Evolutionary conservation across 257 asterid genomes (phyloP).

Genomic region (Avicennia marina): DNA sequence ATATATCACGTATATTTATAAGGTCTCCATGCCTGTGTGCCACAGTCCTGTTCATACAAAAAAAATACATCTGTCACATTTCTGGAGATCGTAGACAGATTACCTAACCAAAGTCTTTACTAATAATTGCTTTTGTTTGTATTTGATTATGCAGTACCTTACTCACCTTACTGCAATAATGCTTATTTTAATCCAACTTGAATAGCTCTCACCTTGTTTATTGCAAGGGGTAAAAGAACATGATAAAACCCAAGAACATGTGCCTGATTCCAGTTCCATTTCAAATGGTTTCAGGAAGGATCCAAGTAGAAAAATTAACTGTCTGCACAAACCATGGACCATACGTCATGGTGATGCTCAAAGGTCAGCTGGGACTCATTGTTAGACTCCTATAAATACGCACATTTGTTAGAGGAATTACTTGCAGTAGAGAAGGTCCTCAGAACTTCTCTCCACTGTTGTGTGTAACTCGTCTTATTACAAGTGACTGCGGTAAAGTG

Average conservation of each 20-base stretch:
- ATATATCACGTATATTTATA: too few relatives aligned
- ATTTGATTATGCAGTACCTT: background rate
- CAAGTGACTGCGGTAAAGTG: too few relatives aligned
- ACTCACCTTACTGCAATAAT: background rate
- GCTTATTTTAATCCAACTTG: background rate
- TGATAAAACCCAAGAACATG: background rate
- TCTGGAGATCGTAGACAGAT: background rate
- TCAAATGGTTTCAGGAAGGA: background rate
- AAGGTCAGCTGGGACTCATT: background rate
- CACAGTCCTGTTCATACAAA: too few relatives aligned
- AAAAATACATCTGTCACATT: background rate
- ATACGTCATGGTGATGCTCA: conserved; percentile 1
- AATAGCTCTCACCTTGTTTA: background rate
- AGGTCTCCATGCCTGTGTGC: too few relatives aligned
- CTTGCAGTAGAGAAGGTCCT: background rate
- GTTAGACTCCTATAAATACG: background rate
- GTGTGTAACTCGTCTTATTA: too few relatives aligned
- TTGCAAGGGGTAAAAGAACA: too few relatives aligned
- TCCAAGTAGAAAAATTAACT: background rate
- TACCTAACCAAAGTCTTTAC: background rate
- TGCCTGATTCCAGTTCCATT: background rate
- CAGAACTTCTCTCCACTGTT: background rate
- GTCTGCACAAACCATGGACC: background rate
- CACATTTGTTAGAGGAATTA: background rate
- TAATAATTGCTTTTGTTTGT: background rate